phyloP scores from a whole-genome alignment of 306 rosid species.

The Abrus precatorius region DNA sequence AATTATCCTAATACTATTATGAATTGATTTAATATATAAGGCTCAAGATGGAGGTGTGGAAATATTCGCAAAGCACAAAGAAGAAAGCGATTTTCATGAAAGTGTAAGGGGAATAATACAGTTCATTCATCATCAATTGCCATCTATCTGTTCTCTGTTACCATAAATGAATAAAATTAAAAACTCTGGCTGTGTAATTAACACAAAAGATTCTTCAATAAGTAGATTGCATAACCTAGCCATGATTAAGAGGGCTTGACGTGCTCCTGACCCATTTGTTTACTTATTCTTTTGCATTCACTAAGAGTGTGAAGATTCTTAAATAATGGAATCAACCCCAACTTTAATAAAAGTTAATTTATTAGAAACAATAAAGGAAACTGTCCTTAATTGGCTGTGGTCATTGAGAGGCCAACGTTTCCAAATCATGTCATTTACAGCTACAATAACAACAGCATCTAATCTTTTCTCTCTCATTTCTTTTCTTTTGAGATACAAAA shows the following conservation, averaged over 20 bases:
- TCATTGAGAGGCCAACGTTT: constrained; percentile 36
- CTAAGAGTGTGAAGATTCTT: constrained; percentile 13
- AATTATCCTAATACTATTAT: too few relatives aligned
- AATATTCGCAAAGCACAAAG: constrained; percentile 43
- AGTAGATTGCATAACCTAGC: neutral
- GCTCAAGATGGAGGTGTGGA: neutral
- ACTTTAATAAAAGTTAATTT: constrained; percentile 20
- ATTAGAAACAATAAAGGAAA: constrained; percentile 1
- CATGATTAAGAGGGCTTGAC: constrained; percentile 33
- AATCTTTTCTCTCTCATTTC: constrained; percentile 3
- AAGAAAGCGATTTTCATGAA: constrained; percentile 15
- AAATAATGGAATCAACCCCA: constrained; percentile 35
- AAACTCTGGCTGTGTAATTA: constrained; percentile 17
- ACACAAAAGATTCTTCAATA: constrained; percentile 45
- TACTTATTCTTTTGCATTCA: neutral
- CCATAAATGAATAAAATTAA: constrained; percentile 43
- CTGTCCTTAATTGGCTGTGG: constrained; percentile 29
- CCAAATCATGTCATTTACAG: constrained; percentile 38
- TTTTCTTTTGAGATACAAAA: constrained; percentile 16
- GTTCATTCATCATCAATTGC: constrained; percentile 13
- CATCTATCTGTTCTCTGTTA: neutral
- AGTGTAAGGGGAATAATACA: constrained; percentile 27
- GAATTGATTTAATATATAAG: too few relatives aligned
- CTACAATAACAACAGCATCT: constrained; percentile 23
- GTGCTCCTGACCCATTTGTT: constrained; percentile 12